Conservation (phyloP, 768 basidiomycete species). For the Tulasnella sp. region DNA sequence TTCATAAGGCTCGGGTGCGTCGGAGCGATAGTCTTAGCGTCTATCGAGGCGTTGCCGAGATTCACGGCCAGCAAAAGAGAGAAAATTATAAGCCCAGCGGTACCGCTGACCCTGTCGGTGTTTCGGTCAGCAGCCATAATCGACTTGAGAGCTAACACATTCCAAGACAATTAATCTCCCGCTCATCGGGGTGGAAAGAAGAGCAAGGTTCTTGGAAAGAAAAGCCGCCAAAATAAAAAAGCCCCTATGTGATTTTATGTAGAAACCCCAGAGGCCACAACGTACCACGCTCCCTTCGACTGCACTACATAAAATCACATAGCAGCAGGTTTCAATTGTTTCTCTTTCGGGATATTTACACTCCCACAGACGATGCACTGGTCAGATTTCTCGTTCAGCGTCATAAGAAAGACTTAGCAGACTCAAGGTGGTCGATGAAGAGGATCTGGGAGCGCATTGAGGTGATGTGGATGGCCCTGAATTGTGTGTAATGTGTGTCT, state of each 20-base stretch:
- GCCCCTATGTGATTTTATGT: background rate
- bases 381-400: no score
- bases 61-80: background rate
- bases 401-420: no score
- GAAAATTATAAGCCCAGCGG: background rate
- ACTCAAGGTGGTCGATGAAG: background rate
- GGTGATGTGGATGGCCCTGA: background rate
- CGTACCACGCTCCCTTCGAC: background rate
- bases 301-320: background rate
- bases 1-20: background rate
- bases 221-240: background rate
- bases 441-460: background rate
- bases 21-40: background rate
- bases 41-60: background rate
- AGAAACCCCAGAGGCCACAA: background rate
- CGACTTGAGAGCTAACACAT: background rate
- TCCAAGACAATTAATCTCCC: background rate
- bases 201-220: no score
- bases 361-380: background rate
- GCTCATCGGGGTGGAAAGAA: no score
- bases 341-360: background rate
- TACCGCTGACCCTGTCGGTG: background rate
- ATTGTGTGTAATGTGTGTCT: background rate
- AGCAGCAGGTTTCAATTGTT: no score
- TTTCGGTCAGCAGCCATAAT: background rate